These are phyloP conservation scores for Heterobasidion parviporum DNA, from an alignment of 1,284 basidiomycete species.

Conservation along the genomic window DNA sequence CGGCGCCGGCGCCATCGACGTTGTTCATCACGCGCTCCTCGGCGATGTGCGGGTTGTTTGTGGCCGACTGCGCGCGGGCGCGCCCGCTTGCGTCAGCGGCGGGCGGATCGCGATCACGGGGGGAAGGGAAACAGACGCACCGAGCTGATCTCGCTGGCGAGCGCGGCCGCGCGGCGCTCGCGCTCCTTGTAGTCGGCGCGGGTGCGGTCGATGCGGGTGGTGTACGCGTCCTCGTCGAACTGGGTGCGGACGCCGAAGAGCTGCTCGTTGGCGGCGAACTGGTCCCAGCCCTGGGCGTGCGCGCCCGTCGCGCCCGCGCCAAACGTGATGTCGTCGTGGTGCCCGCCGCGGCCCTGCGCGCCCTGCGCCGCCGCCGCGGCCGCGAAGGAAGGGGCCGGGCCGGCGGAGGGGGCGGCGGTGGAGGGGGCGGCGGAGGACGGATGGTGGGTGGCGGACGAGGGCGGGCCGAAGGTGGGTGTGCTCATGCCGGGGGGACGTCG, in stretches of 20 bases:
- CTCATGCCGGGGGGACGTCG: conserved; percentile 5
- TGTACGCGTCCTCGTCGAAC: conserved; percentile 94
- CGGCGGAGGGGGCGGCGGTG: conserved; percentile 14
- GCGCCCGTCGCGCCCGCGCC: conserved; percentile 34
- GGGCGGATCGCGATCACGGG: not conserved
- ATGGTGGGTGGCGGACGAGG: not conserved
- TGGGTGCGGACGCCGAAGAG: conserved; percentile 88
- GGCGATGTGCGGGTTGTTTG: conserved; percentile 79
- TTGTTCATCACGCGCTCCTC: conserved; percentile 78
- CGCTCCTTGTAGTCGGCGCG: conserved; percentile 84
- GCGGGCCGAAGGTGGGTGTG: not conserved
- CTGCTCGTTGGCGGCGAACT: conserved; percentile 92
- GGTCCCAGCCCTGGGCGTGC: conserved; percentile 72
- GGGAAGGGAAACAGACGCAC: conserved; percentile 33
- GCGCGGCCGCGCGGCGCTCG: conserved; percentile 80
- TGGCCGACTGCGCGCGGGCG: conserved; percentile 35
- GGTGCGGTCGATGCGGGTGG: conserved; percentile 85
- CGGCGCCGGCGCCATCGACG: conserved; percentile 63
- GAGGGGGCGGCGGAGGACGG: conserved; percentile 20
- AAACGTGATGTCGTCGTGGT: conserved; percentile 63
- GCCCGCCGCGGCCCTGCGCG: conserved; percentile 9
- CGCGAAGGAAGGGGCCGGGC: conserved; percentile 12
- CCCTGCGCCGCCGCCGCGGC: conserved; percentile 5
- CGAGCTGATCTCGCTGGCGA: conserved; percentile 88
- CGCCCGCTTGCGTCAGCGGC: too few relatives aligned